These are phyloP conservation scores for Aspergillus sp. DNA, from an alignment of 2,329 filamentous ascomycete genomes.

Conservation along the genomic window DNA sequence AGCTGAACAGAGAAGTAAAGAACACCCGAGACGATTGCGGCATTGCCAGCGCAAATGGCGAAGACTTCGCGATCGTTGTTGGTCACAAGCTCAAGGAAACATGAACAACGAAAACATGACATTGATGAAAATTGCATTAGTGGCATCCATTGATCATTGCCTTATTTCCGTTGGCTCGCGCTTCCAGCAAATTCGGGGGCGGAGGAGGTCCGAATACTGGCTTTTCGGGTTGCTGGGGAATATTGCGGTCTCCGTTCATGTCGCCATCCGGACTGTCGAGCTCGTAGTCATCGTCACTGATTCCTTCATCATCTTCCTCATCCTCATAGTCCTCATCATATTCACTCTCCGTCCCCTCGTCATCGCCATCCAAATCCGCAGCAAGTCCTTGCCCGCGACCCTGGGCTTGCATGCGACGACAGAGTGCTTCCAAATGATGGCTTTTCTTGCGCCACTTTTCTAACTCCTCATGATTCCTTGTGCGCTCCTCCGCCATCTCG, in stretches of 20 bases:
- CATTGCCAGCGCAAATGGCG: conserved; percentile 2
- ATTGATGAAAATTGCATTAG: conserved; percentile 13
- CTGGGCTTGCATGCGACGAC: conserved; percentile 94
- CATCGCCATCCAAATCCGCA: conserved; percentile 58
- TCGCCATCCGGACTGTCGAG: conserved; percentile 37
- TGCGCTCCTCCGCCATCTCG: conserved; percentile 93
- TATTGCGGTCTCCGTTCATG: conserved; percentile 28
- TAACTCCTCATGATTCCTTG: conserved; percentile 71
- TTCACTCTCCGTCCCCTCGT: conserved; percentile 47
- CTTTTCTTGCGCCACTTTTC: conserved; percentile 82
- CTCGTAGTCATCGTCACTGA: conserved; percentile 59
- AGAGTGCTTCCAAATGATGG: conserved; percentile 89
- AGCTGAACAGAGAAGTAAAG: conserved; percentile 7
- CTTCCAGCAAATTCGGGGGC: conserved; percentile 52
- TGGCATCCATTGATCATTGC: conserved; percentile 48
- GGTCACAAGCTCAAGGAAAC: conserved; percentile 9
- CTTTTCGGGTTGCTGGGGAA: conserved; percentile 38
- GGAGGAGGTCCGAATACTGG: conserved; percentile 53
- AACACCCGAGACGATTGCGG: conserved; percentile 6
- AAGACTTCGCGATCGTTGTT: neutral
- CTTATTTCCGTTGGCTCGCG: conserved; percentile 49
- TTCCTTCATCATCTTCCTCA: conserved; percentile 65
- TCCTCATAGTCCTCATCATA: conserved; percentile 64
- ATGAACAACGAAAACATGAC: conserved; percentile 8
- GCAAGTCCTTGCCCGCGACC: conserved; percentile 74